Evolutionary conservation across 768 basidiomycete species (phyloP), one percentile per base, ranked within the genome.

Genomic region (Trametes cubensis): DNA sequence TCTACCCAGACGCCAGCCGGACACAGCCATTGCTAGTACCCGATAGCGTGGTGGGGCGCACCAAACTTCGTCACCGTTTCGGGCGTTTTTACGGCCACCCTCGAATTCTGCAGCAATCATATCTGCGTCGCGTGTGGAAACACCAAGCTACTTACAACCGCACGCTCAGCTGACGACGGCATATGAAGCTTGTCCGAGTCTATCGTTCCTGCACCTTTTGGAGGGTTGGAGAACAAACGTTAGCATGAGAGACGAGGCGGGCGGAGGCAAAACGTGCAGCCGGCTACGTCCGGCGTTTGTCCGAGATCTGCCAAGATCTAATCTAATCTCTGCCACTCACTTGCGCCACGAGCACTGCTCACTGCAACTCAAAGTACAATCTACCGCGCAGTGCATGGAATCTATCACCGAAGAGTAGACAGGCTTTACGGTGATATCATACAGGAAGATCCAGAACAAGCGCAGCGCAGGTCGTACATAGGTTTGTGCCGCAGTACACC

Each of bases 61-160:
- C 58, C 48, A 42, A 30, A 59, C 58, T n/a, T n/a, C n/a, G 58
- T 59, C 58, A 59, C 48, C 40, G 58, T 51, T 26, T 4, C 15
- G 48, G 39, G 57, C 48, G 47, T 34, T 40, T 45, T 18, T 49
- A 50, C 39, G 45, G 20, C 20, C 28, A 23, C 57, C 55, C 55
- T 56, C n/a, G 23, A 56, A 50, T 58, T 45, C 11, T 30, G 40
- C 53, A 3, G 6, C 21, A 34, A 6, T 20, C 6, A 38, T 26
- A 23, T 3, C 23, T 17, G 14, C 21, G 2, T 39, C 20, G 21
- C 39, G 15, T 13, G 26, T 54, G 41, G 44, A 54, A 15, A 18
- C 23, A n/a, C 18, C 6, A 25, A 42, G 18, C 42, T 17, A 13
- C n/a, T 11, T 39, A 21, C 39, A 0, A 40, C 38, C 20, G 20